Evolutionary conservation across 176 grass and related monocot species (phyloP).

Genomic region (Cenchrus fungigraminus): DNA sequence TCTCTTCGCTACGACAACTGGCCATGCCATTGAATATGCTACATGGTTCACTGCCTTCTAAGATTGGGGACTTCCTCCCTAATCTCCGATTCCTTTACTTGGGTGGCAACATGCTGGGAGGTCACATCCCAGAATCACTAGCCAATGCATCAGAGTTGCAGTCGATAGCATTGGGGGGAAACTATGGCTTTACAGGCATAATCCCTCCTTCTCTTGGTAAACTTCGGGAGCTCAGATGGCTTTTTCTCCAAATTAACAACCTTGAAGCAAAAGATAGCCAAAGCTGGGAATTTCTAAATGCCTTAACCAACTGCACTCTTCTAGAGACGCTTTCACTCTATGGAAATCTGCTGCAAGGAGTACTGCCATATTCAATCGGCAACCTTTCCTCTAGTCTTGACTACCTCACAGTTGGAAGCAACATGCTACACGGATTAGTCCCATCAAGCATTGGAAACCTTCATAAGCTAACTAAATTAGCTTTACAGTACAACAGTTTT

Average conservation of each 20-base stretch:
- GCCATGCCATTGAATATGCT: background rate
- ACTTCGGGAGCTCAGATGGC: background rate
- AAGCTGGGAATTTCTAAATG: background rate
- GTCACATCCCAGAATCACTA: background rate
- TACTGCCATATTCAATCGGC: constrained; percentile 34
- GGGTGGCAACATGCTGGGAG: background rate
- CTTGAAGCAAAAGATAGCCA: background rate
- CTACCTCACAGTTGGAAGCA: background rate
- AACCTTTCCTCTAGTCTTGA: constrained; percentile 45
- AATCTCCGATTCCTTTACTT: background rate
- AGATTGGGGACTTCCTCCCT: background rate
- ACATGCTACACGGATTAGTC: constrained; percentile 40
- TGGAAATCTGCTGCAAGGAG: constrained; percentile 12
- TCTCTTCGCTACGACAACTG: background rate
- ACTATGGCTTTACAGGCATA: background rate
- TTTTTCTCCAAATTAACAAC: background rate
- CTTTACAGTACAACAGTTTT: constrained; percentile 2
- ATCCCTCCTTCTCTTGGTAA: background rate
- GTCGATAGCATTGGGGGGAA: background rate
- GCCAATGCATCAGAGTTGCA: background rate
- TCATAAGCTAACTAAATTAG: constrained; percentile 23
- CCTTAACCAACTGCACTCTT: background rate
- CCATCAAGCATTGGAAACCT: constrained; percentile 45
- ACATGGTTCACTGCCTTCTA: background rate
- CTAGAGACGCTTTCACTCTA: background rate